Base-by-base conservation (phyloP, 208 protist genomes). In the Acanthamoeba castellanii region DNA sequence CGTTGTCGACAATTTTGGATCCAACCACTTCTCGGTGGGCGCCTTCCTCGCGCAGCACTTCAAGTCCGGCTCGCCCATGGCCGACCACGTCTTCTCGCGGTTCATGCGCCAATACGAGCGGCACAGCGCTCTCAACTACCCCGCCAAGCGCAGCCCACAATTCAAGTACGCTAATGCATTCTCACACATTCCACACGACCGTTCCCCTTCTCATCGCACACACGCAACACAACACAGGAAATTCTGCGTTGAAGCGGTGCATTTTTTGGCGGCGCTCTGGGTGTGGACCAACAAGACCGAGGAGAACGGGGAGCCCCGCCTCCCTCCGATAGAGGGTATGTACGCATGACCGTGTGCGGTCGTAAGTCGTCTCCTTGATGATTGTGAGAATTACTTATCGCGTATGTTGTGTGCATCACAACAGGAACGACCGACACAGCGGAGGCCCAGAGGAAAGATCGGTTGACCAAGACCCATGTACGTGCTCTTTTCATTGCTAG, bases 61-160 rank as follows among this genome's bases (percentile, higher is more conserved):
- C 70, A 81, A 81, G 70, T 81, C 70, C 30, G 70, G 70, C 70
- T 81, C 70, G 70, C 70, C 70, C 70, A 81, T 81, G 70, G 70
- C 70, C 34, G 70, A 81, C 37, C 70, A 81, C 37, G 70, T 81
- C 30, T 81, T 81, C 32, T 20, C 70, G 70, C 30, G 70, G 30
- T 81, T 81, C 37, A 81, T 81, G 70, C 70, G 70, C 30, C 70
- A 81, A 42, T 81, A 81, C 70, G 70, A 47, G 34, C 25, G 5
- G 18, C 70, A 81, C 37, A 81, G 70, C 70, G 16, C 32, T 8
- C 25, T 81, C 70, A 81, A 81, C 32, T 22, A 47, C 20, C 70
- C 70, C 30, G 16, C 70, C 14, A 81, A 81, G 70, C 70, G 70
- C 37, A 81, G 70, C 32, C 70, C 70, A 13, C 70, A 81, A 30